These are phyloP conservation scores for Pigoraptor vietnamica DNA, from an alignment of 78 protist genomes.

Conservation along the genomic window DNA sequence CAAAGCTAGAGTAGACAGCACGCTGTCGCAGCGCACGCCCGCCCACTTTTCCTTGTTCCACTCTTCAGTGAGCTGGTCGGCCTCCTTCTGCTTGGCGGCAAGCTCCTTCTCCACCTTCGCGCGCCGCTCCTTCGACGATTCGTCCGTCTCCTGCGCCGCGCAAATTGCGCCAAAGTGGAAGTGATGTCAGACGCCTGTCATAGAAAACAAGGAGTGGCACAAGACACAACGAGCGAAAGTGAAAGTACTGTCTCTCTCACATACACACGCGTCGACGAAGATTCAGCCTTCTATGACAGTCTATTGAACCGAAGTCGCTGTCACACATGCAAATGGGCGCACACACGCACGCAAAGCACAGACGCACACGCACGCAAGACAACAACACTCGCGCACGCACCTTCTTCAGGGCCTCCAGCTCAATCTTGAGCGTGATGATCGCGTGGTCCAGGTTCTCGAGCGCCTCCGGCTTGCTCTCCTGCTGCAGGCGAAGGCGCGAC, in stretches of 20 bases:
- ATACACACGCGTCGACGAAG: no score
- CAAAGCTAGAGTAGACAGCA: no score
- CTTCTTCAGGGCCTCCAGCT: slow-evolving; percentile 52
- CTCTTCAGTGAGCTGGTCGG: background rate
- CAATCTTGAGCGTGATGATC: slow-evolving; percentile 40
- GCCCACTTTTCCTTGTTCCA: slow-evolving; percentile 64
- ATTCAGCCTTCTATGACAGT: no score
- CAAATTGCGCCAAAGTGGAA: slow-evolving; percentile 89
- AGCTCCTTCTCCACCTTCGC: slow-evolving; percentile 52
- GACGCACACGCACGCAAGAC: no score
- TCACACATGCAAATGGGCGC: no score
- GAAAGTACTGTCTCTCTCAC: no score
- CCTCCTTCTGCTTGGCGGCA: slow-evolving; percentile 38
- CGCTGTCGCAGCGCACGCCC: background rate
- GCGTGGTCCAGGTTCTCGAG: slow-evolving; percentile 30
- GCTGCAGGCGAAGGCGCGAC: slow-evolving; percentile 82
- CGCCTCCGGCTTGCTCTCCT: slow-evolving; percentile 83
- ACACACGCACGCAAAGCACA: no score
- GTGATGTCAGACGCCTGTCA: no score
- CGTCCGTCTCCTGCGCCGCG: slow-evolving; percentile 74
- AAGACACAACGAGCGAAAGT: background rate
- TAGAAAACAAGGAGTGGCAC: no score
- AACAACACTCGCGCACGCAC: no score
- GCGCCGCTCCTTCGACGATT: slow-evolving; percentile 55
- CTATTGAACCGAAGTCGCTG: no score